Conservation (phyloP, 257 asterid species). For the Solanum gracilifrons region DNA sequence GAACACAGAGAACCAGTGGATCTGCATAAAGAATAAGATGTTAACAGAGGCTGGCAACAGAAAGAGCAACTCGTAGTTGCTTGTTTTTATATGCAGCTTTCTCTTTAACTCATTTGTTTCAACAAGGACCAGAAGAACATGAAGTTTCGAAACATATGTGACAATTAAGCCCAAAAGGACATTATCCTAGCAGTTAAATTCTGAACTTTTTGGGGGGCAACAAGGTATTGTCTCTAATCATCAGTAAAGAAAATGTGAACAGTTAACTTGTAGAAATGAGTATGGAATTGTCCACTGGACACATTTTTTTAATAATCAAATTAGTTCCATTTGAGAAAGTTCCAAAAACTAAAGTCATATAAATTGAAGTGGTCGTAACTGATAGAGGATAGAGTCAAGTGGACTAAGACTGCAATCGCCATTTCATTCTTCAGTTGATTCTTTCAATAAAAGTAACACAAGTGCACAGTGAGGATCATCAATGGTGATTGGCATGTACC, state of each 20-base stretch:
- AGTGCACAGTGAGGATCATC: background rate
- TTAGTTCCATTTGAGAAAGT: background rate
- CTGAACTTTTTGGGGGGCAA: background rate
- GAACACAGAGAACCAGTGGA: constrained; percentile 77
- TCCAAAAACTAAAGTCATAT: background rate
- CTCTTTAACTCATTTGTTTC: background rate
- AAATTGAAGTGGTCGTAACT: background rate
- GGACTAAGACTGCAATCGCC: background rate
- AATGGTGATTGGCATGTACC: constrained; percentile 21
- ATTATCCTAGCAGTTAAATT: background rate
- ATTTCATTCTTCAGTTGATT: background rate
- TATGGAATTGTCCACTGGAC: background rate
- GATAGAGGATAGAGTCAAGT: too few relatives aligned
- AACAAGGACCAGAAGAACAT: background rate
- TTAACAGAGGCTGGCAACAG: background rate
- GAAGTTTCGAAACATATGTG: background rate
- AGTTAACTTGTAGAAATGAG: background rate
- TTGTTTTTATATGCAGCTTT: background rate
- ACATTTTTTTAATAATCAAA: background rate
- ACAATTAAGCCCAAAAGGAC: background rate
- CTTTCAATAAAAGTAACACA: background rate
- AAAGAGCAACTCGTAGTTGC: background rate
- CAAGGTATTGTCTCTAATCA: background rate
- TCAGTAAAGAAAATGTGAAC: background rate
- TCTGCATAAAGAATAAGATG: constrained; percentile 31